A percentile compares a stretch with the other conserved stretches of the same genome.
phyloP scores from a whole-genome alignment of 495 filamentous ascomycete species.

The Astrothelium macrocarpum region DNA sequence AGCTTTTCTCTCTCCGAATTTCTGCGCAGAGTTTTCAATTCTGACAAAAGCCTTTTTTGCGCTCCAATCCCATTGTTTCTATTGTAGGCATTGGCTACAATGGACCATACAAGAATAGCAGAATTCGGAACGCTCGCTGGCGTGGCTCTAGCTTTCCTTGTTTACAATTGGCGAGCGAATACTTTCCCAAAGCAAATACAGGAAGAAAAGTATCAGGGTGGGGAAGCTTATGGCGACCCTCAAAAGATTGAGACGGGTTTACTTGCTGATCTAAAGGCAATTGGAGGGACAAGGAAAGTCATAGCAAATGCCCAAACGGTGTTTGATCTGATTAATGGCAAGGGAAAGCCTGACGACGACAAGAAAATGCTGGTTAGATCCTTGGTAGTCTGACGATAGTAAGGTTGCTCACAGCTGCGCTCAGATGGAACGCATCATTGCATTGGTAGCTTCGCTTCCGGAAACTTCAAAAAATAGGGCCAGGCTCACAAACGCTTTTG shows the following conservation, averaged over 20 bases:
- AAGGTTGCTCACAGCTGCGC: background rate
- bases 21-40: background rate
- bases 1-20: background rate
- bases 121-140: background rate
- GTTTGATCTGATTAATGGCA: background rate
- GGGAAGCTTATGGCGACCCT: background rate
- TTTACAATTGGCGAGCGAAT: background rate
- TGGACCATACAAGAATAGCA: background rate
- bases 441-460: slow-evolving; percentile 14
- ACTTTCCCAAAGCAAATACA: background rate
- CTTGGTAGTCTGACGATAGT: background rate
- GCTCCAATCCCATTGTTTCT: background rate
- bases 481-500: slow-evolving; percentile 59
- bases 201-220: background rate
- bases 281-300: background rate
- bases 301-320: background rate
- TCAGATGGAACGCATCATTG: background rate
- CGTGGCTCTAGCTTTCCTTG: background rate
- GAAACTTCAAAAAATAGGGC: slow-evolving; percentile 45
- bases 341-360: background rate
- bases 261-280: background rate
- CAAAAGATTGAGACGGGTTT: background rate
- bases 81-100: background rate
- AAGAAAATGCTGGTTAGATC: background rate
- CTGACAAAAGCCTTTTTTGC: background rate